Base-by-base conservation (phyloP, 768 basidiomycete genomes). In the Pulveroboletus sp. region DNA sequence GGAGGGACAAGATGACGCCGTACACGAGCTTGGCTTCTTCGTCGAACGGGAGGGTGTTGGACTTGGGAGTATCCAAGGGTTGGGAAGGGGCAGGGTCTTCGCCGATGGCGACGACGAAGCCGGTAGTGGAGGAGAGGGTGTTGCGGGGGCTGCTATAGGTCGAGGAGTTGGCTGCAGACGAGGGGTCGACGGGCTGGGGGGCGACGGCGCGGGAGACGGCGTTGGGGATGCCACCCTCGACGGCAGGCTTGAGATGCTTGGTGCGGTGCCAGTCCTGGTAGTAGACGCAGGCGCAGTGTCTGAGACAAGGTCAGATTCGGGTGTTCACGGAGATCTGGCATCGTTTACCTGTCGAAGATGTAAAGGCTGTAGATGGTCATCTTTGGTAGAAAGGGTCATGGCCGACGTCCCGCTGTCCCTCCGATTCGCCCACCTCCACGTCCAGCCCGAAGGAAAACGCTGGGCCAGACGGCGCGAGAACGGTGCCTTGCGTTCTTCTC, bases 11-110 rank as follows among this genome's bases (percentile, higher is more conserved):
- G 13, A 98, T 76, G 46, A 99, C 90, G 48, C 96, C 96, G 65
- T 98, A 99, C 0, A 99, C 94, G 53, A 99, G 78, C 65, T 99
- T 99, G 1, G 86, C 86, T 68, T 99, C 95, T 67, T 99, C 96
- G 63, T 99, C 96, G 58, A 99, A 98, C 6, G 95, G 76, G 17
- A 99, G 73, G 4, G 81, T 75, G 53, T 72, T 79, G 10, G 76
- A 71, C 24, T 64, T 55, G n/a, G 72, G 57, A 1, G 41, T 19
- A 2, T 61, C 61, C 0, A 45, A 19, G 6, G 63, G 5, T 9
- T 52, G 58, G 2, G 50, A 32, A 8, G 23, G 74, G 65, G 19
- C 59, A 61, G 53, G 4, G 67, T 83, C 80, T 68, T 75, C 69
- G 49, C 68, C 70, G 36, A 75, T 70, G 3, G 88, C 86, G 23